Evolutionary conservation across 1,284 basidiomycete species (phyloP).

Genomic region (Malassezia nana): DNA sequence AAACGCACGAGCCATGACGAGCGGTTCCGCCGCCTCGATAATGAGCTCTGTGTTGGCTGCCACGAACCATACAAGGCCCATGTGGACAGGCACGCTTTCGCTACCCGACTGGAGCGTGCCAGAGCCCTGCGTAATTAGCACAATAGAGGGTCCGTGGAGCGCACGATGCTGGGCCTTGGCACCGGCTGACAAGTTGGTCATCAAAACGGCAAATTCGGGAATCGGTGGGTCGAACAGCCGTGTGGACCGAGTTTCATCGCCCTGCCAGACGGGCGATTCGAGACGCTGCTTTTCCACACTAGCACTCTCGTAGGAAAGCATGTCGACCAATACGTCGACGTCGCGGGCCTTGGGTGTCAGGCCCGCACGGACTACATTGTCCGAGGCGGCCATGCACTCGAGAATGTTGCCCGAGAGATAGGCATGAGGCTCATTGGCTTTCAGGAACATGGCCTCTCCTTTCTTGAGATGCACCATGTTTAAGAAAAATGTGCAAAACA

Average conservation of each 20-base stretch:
- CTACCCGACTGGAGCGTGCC: conserved; percentile 51
- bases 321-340: conserved; percentile 73
- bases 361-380: conserved; percentile 97
- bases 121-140: conserved; percentile 64
- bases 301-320: conserved; percentile 72
- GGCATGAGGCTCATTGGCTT: conserved; percentile 92
- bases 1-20: conserved; percentile 68
- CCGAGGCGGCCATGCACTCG: conserved; percentile 51
- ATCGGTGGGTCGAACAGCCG: conserved; percentile 84
- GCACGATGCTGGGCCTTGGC: conserved; percentile 38
- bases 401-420: conserved; percentile 60
- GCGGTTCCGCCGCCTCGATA: conserved; percentile 49
- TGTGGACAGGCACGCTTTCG: conserved; percentile 13
- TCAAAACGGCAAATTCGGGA: conserved; percentile 80
- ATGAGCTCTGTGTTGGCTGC: conserved; percentile 61
- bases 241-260: conserved; percentile 6
- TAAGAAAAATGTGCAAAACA: conserved; percentile 82
- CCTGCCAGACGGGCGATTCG: conserved; percentile 54
- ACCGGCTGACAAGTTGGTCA: conserved; percentile 47
- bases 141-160: conserved; percentile 73
- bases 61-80: conserved; percentile 73
- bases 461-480: conserved; percentile 71
- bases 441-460: conserved; percentile 86
- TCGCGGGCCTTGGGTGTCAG: conserved; percentile 94
- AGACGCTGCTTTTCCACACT: conserved; percentile 56